phyloP scores from a whole-genome alignment of 495 filamentous ascomycete genomes.

The Lasiosphaeria ovina region DNA sequence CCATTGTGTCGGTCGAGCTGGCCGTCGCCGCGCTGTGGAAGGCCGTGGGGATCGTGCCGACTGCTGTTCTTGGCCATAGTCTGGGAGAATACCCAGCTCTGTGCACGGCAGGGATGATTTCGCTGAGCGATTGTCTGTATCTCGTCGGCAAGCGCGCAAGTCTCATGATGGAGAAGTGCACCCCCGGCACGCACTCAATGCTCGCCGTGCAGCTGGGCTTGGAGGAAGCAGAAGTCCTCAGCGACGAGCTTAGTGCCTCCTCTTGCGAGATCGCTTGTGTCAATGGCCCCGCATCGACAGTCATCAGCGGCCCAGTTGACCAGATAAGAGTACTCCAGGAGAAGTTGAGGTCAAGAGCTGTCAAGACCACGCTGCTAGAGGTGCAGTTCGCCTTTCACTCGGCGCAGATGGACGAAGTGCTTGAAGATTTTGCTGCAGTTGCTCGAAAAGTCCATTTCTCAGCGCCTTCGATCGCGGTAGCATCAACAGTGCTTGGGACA shows the following conservation, averaged over 20 bases:
- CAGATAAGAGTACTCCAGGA: constrained; percentile 51
- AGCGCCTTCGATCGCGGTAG: constrained; percentile 45
- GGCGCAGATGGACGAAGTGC: constrained; percentile 60
- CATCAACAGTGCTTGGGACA: constrained; percentile 57
- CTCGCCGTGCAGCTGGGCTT: constrained; percentile 37
- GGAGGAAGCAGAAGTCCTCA: constrained; percentile 8
- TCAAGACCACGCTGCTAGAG: constrained; percentile 51
- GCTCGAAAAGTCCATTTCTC: constrained; percentile 53
- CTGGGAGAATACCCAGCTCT: constrained; percentile 73
- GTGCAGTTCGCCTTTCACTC: constrained; percentile 61
- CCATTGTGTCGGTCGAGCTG: constrained; percentile 73
- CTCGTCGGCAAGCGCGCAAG: constrained; percentile 67
- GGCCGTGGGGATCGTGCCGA: constrained; percentile 70
- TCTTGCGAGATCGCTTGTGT: constrained; percentile 56
- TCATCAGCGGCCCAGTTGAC: constrained; percentile 43
- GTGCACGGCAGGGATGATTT: constrained; percentile 64
- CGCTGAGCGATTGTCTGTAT: constrained; percentile 62
- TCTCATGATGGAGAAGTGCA: constrained; percentile 60
- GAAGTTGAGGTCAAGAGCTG: constrained; percentile 42
- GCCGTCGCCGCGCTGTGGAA: constrained; percentile 74
- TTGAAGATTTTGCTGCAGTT: constrained; percentile 49
- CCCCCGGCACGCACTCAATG: constrained; percentile 59
- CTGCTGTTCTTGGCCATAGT: constrained; percentile 78
- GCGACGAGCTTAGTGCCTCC: constrained; percentile 7
- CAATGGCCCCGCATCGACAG: constrained; percentile 48